phyloP scores from a whole-genome alignment of 2,329 filamentous ascomycete species.

The Nothopassalora personata region DNA sequence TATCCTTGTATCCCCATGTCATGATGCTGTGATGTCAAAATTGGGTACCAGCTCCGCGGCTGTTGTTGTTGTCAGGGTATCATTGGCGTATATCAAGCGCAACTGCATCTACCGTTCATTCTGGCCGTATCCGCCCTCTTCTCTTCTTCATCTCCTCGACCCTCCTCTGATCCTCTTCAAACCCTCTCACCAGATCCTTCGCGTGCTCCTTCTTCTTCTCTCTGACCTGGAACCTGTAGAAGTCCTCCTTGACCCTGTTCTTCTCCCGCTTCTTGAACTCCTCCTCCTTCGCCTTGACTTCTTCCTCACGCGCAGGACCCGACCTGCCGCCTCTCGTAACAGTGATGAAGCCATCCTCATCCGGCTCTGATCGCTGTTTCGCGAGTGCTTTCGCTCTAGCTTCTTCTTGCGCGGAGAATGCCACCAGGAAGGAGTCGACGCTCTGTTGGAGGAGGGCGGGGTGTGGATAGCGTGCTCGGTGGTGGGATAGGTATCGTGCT shows the following conservation, averaged over 20 bases:
- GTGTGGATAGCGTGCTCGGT: constrained; percentile 65
- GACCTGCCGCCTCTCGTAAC: constrained; percentile 71
- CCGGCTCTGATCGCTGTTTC: constrained; percentile 68
- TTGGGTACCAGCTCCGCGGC: background rate
- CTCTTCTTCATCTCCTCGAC: constrained; percentile 24
- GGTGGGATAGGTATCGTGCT: constrained; percentile 55
- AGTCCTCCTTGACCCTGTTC: constrained; percentile 61
- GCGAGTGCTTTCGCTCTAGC: constrained; percentile 58
- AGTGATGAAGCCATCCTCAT: constrained; percentile 93
- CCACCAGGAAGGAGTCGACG: constrained; percentile 79
- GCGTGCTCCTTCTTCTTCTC: constrained; percentile 75
- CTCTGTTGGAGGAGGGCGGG: constrained; percentile 61
- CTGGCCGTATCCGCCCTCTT: constrained; percentile 22
- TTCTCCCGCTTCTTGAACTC: constrained; percentile 58
- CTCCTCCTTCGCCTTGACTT: constrained; percentile 54
- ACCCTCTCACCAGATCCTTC: constrained; percentile 61
- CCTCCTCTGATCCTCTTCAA: constrained; percentile 47
- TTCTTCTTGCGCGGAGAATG: constrained; percentile 66
- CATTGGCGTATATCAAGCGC: background rate
- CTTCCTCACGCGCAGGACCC: constrained; percentile 64
- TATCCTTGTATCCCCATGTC: background rate
- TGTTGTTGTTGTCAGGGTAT: background rate
- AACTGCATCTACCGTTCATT: constrained; percentile 4
- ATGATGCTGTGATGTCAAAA: background rate
- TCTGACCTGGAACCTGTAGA: constrained; percentile 78